phyloP scores from a whole-genome alignment of 805 yeast genomes.

The Vanderwaltozyma tropicalis region DNA sequence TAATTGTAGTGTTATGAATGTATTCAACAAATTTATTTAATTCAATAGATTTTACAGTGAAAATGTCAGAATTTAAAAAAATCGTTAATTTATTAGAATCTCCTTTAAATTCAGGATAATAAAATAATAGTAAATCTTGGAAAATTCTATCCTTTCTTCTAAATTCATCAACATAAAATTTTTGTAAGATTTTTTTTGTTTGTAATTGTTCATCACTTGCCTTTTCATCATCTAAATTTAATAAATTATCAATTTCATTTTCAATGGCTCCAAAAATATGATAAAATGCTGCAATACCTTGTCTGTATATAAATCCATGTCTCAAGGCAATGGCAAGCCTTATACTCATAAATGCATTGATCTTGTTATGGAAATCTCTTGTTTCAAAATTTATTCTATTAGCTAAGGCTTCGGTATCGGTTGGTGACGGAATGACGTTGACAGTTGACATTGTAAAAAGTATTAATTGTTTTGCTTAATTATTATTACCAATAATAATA shows the following conservation, averaged over 20 bases:
- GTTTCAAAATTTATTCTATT: conserved; percentile 72
- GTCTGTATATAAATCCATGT: conserved; percentile 68
- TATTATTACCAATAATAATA: too few relatives aligned
- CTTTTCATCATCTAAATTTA: conserved; percentile 34
- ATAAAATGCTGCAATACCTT: conserved; percentile 66
- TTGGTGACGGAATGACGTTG: conserved; percentile 55
- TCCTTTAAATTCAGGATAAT: conserved; percentile 35
- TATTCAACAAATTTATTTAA: conserved; percentile 57
- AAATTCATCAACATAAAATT: conserved; percentile 62
- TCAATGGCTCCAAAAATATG: conserved; percentile 62
- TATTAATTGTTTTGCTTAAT: too few relatives aligned
- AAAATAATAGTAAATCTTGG: conserved; percentile 58
- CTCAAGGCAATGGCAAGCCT: conserved; percentile 67
- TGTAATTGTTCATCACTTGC: conserved; percentile 45
- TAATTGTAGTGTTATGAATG: conserved; percentile 41
- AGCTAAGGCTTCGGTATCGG: conserved; percentile 75
- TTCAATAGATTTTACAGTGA: conserved; percentile 31
- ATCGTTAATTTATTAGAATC: conserved; percentile 2
- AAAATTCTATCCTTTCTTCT: conserved; percentile 48
- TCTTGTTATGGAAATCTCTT: conserved; percentile 51
- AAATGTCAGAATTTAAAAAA: conserved; percentile 3
- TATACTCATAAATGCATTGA: conserved; percentile 57
- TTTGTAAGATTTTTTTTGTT: conserved; percentile 35
- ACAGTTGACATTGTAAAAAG: conserved; percentile 4
- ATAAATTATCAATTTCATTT: conserved; percentile 37